Evolutionary conservation across 2,329 filamentous ascomycete species (phyloP), one percentile per base, ranked within the genome.

Genomic region (Cadophora sp.): DNA sequence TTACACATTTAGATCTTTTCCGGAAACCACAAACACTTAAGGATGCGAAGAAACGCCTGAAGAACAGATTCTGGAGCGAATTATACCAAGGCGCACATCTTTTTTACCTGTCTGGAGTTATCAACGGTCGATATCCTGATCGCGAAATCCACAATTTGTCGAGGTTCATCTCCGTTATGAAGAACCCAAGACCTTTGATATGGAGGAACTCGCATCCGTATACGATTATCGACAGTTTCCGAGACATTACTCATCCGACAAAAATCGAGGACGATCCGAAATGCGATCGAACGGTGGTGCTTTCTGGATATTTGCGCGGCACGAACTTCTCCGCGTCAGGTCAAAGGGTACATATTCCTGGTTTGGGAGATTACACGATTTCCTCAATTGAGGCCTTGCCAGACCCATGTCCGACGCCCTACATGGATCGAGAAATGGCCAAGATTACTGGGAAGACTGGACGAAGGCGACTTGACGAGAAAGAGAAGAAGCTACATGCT

Each of bases 171-270:
- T 97, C 93, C 24, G 94, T 99, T 73, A 99, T 99, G 97, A 99
- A 99, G 85, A 99, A 97, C 78, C 95, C 97, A 4, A 87, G 96
- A 68, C 96, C 96, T n/a, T 84, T 99, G 34, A 85, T 99, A 51
- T 99, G 96, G 95, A 88, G 97, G 68, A 99, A 99, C 79, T 92
- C 93, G 1, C 96, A 99, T 83, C 94, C 95, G 4, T 99, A 99
- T 79, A 89, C 93, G 67, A 84, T 99, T 65, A 92, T 96, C 68
- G 96, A 99, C 82, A 93, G 94, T 72, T 97, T 98, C 80, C 87
- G 97, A 74, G 96, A 99, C 79, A 89, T 99, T 64, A 99, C 96
- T 0, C 93, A 97, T 43, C 96, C 97, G 0, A 97, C 93, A 11
- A 89, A 92, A 73, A 91, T 98, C 55, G 97, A 99, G 79, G 89